Percentiles rank a stretch among this genome's conserved stretches.
Evolutionary conservation across 1,284 basidiomycete genomes (phyloP).

Genomic region (Tylopilus orsonianus): DNA sequence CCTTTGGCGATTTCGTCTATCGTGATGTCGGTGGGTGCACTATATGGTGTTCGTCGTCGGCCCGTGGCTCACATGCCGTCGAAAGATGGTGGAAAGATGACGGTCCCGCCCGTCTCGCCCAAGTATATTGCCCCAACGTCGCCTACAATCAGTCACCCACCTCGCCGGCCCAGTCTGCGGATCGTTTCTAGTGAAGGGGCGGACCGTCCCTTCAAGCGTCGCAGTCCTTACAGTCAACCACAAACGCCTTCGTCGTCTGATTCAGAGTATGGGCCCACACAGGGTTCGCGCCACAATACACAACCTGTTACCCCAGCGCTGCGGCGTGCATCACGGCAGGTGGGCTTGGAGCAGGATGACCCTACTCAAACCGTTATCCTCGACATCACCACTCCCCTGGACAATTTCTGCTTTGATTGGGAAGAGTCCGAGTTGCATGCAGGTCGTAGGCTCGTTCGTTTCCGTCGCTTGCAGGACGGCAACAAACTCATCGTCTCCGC

Average conservation of each 20-base stretch:
- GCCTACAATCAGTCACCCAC: neutral
- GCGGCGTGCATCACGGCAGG: conserved; percentile 27
- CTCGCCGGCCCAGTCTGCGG: conserved; percentile 6
- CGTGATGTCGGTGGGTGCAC: conserved; percentile 44
- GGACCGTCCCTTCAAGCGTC: conserved; percentile 27
- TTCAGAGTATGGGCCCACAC: conserved; percentile 26
- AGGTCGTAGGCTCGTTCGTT: conserved; percentile 72
- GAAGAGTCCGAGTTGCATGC: conserved; percentile 52
- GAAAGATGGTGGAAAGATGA: conserved; percentile 6
- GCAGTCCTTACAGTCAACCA: conserved; percentile 33
- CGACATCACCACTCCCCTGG: conserved; percentile 55
- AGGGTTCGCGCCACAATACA: conserved; percentile 6
- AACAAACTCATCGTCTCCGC: conserved; percentile 64
- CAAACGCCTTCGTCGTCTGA: conserved; percentile 33
- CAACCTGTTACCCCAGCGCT: conserved; percentile 18
- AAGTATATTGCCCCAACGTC: neutral
- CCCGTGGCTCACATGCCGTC: neutral
- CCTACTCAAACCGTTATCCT: conserved; percentile 53
- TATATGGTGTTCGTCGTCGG: neutral
- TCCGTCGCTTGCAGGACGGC: conserved; percentile 61
- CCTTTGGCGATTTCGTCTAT: conserved; percentile 75
- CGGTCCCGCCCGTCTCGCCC: neutral
- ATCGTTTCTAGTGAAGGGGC: conserved; percentile 8
- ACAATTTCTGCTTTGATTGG: conserved; percentile 55
- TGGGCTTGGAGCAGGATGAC: conserved; percentile 29